Evolutionary conservation across 176 grass and related monocot genomes (phyloP).

Genomic region (Phyllostachys edulis): DNA sequence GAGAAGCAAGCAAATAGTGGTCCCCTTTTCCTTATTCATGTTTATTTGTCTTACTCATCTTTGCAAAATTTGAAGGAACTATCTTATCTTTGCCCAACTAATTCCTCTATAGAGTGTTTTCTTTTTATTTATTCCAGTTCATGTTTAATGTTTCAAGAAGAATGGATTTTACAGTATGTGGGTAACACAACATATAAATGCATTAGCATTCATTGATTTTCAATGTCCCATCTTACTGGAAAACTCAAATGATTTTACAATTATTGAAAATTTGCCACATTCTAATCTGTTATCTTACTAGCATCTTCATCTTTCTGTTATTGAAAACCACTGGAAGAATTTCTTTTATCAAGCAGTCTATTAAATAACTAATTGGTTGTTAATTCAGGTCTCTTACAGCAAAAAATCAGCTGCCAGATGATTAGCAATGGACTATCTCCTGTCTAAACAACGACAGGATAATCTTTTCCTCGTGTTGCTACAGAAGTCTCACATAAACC

Average conservation of each 20-base stretch:
- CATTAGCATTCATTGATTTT: not conserved
- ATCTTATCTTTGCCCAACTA: not conserved
- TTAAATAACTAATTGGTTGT: slow-evolving; percentile 13
- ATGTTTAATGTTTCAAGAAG: not conserved
- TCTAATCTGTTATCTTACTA: not conserved
- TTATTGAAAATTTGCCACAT: not conserved
- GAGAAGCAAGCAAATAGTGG: not conserved
- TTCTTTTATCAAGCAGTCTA: not conserved
- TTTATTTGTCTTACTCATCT: not conserved
- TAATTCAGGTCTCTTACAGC: not conserved
- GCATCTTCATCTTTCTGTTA: not conserved
- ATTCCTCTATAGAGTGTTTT: not conserved
- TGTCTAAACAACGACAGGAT: not conserved
- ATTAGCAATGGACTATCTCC: not conserved
- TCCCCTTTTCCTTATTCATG: not conserved
- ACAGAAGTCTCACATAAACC: not conserved
- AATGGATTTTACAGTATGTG: not conserved
- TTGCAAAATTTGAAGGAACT: not conserved
- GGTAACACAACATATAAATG: not conserved
- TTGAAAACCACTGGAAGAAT: not conserved
- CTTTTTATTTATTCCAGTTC: not conserved
- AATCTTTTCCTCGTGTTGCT: slow-evolving; percentile 23
- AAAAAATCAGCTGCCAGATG: not conserved
- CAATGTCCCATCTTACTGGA: not conserved
- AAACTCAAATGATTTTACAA: not conserved